Base-by-base conservation (phyloP, 2,329 filamentous ascomycete genomes). In the Thelonectria olida region DNA sequence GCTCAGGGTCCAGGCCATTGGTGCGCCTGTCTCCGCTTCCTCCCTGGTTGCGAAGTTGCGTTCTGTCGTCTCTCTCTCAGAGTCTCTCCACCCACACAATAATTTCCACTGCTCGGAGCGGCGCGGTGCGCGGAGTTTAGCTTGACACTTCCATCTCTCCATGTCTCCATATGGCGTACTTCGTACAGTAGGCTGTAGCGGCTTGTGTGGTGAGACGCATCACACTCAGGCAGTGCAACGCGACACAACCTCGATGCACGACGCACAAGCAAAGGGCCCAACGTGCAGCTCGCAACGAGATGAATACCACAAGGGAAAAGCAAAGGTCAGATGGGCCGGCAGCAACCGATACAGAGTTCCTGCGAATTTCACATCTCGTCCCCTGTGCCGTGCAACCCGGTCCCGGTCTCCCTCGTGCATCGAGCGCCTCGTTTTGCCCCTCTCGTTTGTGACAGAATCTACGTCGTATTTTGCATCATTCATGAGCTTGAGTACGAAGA, bases 121-220 rank as follows among this genome's bases (percentile, higher is more conserved):
- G 54, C 39, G 54, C 54, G 54, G 54, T 36, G 54, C 54, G 38
- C 54, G 54, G 45, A 45, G 39, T 25, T 27, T 47, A 36, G 36
- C 15, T 39, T 39, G 36, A n/a, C 4, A 6, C 27, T 31, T 31
- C 27, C 27, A n/a, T 31, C 12, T 7, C 27, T 31, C 27, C 27
- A 31, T 7, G 7, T 31, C 27, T 31, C 38, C 34, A 22, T 51
- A 38, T 28, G 36, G 41, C 20, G 38, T 42, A 42, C 6, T 8
- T 19, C 5, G 9, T 45, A 25, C 41, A 45, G 41, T 28, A 28
- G 23, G n/a, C 15, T 28, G n/a, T 20, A 48, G 31, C 49, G n/a
- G n/a, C 51, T 27, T 39, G 27, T 54, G 51, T 45, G 34, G 41
- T 59, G 56, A 59, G 56, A 59, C 50, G 36, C 51, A n/a, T n/a